phyloP scores from a whole-genome alignment of 1,139 yeast genomes.

The Scheffersomyces parashehatae region DNA sequence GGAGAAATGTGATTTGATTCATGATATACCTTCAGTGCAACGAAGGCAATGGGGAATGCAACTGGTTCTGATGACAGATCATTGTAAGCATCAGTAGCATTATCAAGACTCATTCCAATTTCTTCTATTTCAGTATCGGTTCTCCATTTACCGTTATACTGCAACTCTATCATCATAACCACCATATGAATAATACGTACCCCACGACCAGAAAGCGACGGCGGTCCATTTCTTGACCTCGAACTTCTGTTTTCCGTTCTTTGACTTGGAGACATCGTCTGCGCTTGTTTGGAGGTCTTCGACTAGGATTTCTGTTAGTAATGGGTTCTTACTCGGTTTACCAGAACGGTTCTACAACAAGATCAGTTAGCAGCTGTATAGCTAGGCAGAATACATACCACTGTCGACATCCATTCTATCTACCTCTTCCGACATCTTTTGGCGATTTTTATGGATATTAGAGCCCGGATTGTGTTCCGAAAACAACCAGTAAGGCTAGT shows the following conservation, averaged over 20 bases:
- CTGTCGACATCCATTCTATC: slow-evolving; percentile 37
- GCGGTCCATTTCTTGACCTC: slow-evolving; percentile 85
- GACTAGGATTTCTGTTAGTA: no score
- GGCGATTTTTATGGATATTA: background rate
- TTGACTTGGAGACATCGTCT: slow-evolving; percentile 12
- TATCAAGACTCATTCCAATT: no score
- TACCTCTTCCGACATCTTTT: slow-evolving; percentile 17
- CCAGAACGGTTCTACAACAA: no score
- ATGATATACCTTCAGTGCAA: background rate
- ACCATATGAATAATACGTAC: slow-evolving; percentile 33
- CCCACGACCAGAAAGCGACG: slow-evolving; percentile 99
- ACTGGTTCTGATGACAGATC: background rate
- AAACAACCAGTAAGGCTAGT: no score
- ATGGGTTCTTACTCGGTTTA: no score
- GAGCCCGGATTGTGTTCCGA: no score
- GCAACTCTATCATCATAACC: background rate
- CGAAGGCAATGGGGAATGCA: background rate
- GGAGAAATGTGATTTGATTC: background rate
- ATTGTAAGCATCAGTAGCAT: no score
- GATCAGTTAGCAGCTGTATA: slow-evolving; percentile 22
- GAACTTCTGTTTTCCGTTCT: slow-evolving; percentile 35
- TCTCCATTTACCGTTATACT: no score
- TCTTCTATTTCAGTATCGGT: no score
- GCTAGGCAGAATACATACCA: slow-evolving; percentile 18
- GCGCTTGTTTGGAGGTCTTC: slow-evolving; percentile 2